phyloP scores from a whole-genome alignment of 257 asterid species.

The Linderniella brevidens region DNA sequence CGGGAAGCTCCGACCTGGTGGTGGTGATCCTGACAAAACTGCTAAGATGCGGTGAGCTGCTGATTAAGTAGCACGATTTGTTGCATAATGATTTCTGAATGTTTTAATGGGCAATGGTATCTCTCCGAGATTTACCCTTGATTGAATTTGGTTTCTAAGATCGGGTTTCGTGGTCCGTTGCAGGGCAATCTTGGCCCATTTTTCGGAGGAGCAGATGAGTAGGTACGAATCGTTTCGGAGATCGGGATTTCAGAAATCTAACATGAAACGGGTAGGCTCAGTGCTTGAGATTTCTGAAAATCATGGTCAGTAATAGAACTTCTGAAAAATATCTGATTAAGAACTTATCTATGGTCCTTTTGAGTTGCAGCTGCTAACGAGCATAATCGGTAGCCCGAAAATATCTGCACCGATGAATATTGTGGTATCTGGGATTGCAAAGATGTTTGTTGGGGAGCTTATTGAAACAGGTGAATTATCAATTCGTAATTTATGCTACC shows the following conservation, averaged over 20 bases:
- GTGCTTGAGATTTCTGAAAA: not conserved
- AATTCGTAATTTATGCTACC: not conserved
- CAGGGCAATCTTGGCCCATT: slow-evolving; percentile 65
- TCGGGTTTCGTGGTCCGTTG: slow-evolving; percentile 1
- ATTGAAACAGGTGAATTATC: slow-evolving; percentile 37
- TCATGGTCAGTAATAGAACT: not conserved
- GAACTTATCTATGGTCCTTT: not conserved
- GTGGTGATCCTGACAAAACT: slow-evolving; percentile 65
- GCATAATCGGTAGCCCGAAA: slow-evolving; percentile 71
- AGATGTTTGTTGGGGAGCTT: slow-evolving; percentile 89
- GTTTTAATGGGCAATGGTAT: not conserved
- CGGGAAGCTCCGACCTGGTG: slow-evolving; percentile 42
- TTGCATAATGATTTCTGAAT: not conserved
- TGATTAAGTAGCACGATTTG: not conserved
- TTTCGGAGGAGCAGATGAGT: slow-evolving; percentile 79
- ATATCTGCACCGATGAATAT: slow-evolving; percentile 64
- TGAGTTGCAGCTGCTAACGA: slow-evolving; percentile 36
- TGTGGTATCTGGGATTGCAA: slow-evolving; percentile 79
- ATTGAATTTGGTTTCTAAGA: not conserved
- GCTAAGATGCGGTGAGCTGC: slow-evolving; percentile 87
- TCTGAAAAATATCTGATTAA: too few relatives aligned
- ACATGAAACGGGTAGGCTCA: slow-evolving; percentile 60
- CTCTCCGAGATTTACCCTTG: not conserved
- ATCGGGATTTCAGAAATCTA: slow-evolving; percentile 78
- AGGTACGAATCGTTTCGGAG: slow-evolving; percentile 82